Evolutionary conservation across 1,284 basidiomycete genomes (phyloP).

Genomic region (Fomitiporia mediterranea): DNA sequence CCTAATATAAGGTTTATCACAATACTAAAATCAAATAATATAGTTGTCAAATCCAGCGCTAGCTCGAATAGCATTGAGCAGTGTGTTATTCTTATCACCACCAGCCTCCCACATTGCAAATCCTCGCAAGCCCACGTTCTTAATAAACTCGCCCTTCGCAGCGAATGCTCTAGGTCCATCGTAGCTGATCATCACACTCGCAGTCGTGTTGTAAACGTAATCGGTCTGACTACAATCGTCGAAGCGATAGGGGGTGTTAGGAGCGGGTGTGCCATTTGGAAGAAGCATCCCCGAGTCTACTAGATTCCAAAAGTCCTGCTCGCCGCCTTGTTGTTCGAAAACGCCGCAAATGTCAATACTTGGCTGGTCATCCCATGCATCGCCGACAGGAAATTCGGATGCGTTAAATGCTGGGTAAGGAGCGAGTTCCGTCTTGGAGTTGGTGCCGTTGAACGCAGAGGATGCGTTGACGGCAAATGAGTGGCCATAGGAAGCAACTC

Average conservation of each 20-base stretch:
- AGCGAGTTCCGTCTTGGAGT: slow-evolving; percentile 32
- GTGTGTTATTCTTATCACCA: slow-evolving; percentile 52
- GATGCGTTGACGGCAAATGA: slow-evolving; percentile 43
- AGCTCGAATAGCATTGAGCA: slow-evolving; percentile 48
- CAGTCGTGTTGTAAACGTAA: slow-evolving; percentile 53
- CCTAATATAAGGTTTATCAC: too few species aligned
- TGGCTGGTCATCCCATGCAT: slow-evolving; percentile 48
- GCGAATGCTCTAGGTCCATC: slow-evolving; percentile 55
- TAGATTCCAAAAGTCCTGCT: slow-evolving; percentile 53
- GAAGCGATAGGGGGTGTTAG: slow-evolving; percentile 47
- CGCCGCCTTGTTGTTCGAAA: slow-evolving; percentile 38
- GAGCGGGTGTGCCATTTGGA: slow-evolving; percentile 43
- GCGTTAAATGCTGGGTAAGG: slow-evolving; percentile 49
- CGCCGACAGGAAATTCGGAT: slow-evolving; percentile 43
- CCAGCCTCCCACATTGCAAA: slow-evolving; percentile 64
- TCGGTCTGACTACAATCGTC: slow-evolving; percentile 68
- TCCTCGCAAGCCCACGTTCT: slow-evolving; percentile 45
- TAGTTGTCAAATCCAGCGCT: slow-evolving; percentile 29
- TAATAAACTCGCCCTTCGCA: slow-evolving; percentile 58
- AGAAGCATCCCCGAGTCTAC: slow-evolving; percentile 50
- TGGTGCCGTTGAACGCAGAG: slow-evolving; percentile 36
- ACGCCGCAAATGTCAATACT: slow-evolving; percentile 53
- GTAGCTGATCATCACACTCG: slow-evolving; percentile 54
- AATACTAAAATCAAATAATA: slow-evolving; percentile 38
- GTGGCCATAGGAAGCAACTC: slow-evolving; percentile 75